These are phyloP conservation scores for Eucalyptus victrix DNA, from an alignment of 345 rosid genomes.

Conservation along the genomic window DNA sequence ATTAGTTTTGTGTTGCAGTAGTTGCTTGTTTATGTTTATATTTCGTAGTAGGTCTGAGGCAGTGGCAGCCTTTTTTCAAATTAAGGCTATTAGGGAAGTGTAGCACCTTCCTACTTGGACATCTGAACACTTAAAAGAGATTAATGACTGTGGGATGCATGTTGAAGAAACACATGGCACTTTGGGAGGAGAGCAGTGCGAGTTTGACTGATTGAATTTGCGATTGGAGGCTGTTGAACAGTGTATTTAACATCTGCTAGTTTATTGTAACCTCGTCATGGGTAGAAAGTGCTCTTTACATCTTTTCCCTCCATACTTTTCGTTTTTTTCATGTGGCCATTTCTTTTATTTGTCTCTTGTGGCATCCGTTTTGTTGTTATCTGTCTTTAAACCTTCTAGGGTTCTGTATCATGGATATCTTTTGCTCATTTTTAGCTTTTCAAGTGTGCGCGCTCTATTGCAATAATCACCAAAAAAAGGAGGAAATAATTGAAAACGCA, in stretches of 20 bases:
- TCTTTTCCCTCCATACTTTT: background rate
- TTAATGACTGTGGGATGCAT: background rate
- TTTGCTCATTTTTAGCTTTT: background rate
- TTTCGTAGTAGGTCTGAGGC: background rate
- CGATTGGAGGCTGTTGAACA: background rate
- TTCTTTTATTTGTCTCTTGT: background rate
- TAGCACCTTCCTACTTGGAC: background rate
- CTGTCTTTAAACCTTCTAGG: background rate
- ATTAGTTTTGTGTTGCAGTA: background rate
- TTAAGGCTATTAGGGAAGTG: background rate
- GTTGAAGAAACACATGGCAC: background rate
- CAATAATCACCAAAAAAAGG: background rate
- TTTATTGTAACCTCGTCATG: background rate
- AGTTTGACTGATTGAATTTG: background rate
- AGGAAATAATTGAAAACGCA: background rate
- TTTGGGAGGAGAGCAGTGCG: background rate
- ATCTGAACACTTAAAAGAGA: background rate
- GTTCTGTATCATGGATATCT: background rate
- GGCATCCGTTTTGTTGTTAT: background rate
- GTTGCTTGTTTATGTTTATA: background rate
- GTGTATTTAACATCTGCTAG: background rate
- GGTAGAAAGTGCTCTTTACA: background rate
- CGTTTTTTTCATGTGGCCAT: background rate
- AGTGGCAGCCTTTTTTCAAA: background rate
- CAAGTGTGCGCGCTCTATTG: background rate